phyloP scores from a whole-genome alignment of 1,139 yeast genomes.

The Saccharomyces hybrid region DNA sequence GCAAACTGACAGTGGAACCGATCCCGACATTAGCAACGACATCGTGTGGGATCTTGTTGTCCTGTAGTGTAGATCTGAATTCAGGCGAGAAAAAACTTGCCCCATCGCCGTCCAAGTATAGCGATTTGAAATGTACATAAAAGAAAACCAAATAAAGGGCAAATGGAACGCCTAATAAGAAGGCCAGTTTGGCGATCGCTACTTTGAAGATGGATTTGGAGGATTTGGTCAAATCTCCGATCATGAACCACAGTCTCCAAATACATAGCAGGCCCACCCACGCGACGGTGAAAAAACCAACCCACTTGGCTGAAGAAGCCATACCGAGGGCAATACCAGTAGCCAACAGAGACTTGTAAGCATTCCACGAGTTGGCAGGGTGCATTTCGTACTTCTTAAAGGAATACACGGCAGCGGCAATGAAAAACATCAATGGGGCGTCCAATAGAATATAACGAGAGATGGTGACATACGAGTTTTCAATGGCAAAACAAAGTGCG shows the following conservation, averaged over 20 bases:
- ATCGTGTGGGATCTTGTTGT: constrained; percentile 59
- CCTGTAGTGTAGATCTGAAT: constrained; percentile 70
- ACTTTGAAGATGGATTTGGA: constrained; percentile 32
- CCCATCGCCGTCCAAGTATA: constrained; percentile 76
- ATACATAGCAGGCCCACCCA: constrained; percentile 81
- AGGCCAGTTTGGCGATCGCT: constrained; percentile 42
- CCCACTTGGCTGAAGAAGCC: constrained; percentile 91
- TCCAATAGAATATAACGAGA: constrained; percentile 86
- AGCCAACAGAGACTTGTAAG: constrained; percentile 65
- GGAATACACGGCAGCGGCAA: constrained; percentile 77
- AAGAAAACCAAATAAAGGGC: constrained; percentile 65
- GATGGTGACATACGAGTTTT: constrained; percentile 81
- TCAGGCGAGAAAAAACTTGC: constrained; percentile 84
- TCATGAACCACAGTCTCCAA: constrained; percentile 74
- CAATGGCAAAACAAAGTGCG: constrained; percentile 61
- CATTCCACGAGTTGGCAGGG: constrained; percentile 57
- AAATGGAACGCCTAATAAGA: constrained; percentile 64
- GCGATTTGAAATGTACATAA: constrained; percentile 66
- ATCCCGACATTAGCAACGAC: constrained; percentile 79
- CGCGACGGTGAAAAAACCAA: constrained; percentile 85
- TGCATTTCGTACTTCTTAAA: constrained; percentile 76
- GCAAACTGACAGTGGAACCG: constrained; percentile 71
- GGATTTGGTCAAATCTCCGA: constrained; percentile 67
- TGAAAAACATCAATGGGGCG: constrained; percentile 83
- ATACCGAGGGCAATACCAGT: constrained; percentile 83